Percentiles rank a stretch among this genome's conserved stretches.
These are phyloP conservation scores for Backusella mclennaniae DNA, from an alignment of 192 early-diverging fungal genomes.

Conservation along the genomic window DNA sequence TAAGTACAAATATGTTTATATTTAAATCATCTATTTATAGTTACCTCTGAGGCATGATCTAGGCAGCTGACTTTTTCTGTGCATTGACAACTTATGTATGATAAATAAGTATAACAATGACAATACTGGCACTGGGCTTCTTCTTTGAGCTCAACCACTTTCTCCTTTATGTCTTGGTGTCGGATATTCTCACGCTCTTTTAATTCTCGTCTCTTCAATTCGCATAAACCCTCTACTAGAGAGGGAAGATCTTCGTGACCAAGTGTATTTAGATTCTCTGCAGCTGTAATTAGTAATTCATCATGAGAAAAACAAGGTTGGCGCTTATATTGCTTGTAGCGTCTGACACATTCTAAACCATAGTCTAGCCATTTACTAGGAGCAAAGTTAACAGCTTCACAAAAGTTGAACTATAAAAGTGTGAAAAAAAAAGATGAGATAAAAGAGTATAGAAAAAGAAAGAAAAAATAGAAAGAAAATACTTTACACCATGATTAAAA, in stretches of 20 bases:
- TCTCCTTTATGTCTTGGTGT: conserved; percentile 20
- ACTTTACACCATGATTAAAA: conserved; percentile 90
- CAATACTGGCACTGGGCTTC: conserved; percentile 66
- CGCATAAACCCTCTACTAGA: conserved; percentile 45
- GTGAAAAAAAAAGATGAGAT: background rate
- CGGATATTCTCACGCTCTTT: conserved; percentile 37
- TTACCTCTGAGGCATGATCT: conserved; percentile 54
- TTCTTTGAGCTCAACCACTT: conserved; percentile 50
- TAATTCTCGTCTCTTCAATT: conserved; percentile 58
- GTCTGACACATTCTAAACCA: conserved; percentile 75
- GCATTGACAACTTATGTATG: conserved; percentile 61
- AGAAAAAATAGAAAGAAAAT: background rate
- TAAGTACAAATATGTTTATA: background rate
- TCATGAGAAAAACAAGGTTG: conserved; percentile 96
- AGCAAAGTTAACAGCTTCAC: conserved; percentile 98
- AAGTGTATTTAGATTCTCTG: conserved; percentile 35
- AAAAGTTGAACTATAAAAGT: conserved; percentile 77
- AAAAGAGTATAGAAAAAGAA: background rate
- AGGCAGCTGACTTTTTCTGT: conserved; percentile 64
- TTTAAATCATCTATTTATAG: background rate
- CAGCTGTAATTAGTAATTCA: conserved; percentile 74
- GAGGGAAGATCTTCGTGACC: conserved; percentile 39
- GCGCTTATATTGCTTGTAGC: conserved; percentile 77
- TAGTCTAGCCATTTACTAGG: conserved; percentile 86
- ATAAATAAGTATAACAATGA: conserved; percentile 73